phyloP scores from a whole-genome alignment of 306 rosid genomes.

The Trifolium pratense region DNA sequence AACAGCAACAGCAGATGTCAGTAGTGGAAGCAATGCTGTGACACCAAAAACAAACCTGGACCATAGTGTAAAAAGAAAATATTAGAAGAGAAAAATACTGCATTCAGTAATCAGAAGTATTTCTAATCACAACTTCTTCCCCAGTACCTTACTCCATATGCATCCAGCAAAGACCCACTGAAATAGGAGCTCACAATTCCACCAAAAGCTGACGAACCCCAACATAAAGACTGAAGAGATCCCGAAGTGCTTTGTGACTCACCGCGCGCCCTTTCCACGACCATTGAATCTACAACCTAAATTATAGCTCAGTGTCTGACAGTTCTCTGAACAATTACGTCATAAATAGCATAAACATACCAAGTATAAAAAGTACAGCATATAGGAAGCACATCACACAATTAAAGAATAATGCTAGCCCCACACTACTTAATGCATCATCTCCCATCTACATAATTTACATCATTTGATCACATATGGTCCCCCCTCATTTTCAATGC shows the following conservation, averaged over 20 bases:
- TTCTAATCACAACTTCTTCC: conserved; percentile 32
- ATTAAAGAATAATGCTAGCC: no score
- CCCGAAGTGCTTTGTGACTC: conserved; percentile 98
- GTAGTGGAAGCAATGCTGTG: conserved; percentile 86
- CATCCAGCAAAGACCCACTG: conserved; percentile 86
- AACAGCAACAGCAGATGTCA: conserved; percentile 93
- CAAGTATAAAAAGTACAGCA: no score
- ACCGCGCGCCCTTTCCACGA: conserved; percentile 99
- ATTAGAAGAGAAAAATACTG: neutral
- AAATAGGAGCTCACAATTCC: conserved; percentile 96
- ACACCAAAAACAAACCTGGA: conserved; percentile 96
- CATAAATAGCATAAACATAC: no score
- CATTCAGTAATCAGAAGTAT: conserved; percentile 37
- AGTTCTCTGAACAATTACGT: conserved; percentile 35
- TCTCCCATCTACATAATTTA: no score
- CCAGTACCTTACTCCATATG: conserved; percentile 87
- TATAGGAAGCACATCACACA: no score
- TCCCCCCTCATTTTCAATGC: neutral
- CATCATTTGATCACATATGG: no score
- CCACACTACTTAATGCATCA: no score
- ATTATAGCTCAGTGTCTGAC: conserved; percentile 52
- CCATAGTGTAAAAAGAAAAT: conserved; percentile 36
- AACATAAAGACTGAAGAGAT: conserved; percentile 96
- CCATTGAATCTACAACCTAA: conserved; percentile 99
- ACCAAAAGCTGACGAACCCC: conserved; percentile 99